Base-by-base conservation (phyloP, 169 alveolate genomes). In the Plasmodium cynomolgi region DNA sequence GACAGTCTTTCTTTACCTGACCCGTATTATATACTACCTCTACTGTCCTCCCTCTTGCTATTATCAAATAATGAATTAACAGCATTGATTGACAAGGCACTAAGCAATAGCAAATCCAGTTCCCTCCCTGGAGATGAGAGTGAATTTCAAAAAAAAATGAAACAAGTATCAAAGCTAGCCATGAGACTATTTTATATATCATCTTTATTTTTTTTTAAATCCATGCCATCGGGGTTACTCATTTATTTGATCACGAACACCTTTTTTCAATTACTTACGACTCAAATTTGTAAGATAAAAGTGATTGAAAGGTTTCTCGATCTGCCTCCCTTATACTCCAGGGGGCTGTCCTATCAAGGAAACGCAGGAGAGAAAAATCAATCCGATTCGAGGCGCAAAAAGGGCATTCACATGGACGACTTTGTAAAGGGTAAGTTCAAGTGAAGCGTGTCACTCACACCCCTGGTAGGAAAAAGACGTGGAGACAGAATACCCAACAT, bases 1-100 rank as follows among this genome's bases (percentile, higher is more conserved):
- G 96, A 96, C 44, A 95, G 97, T 71, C 93, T 96, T 56, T 92
- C 96, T 4, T 92, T 96, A 37, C 97, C 97, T 13, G 97, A 96
- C 82, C 97, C 97, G 2, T 96, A 96, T 77, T 96, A 84, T 54
- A 91, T 95, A 20, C 82, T 96, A 75, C 97, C 97, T 9, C 74
- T 91, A 33, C 77, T 93, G 13, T 92, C 95, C 23, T 92, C 96
- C 37, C 34, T 93, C 54, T 83, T 96, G 41, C 83, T 96, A 95
- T 84, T 95, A 17, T 50, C 92, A 84, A 93, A 93, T 26, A 91
- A 93, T 47, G 93, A 85, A 73, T 85, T 85, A 85, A 85, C 93
- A 39, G 71, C 84, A 74, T 74, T 85, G 44, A 85, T 85, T 33
- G 93, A 85, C 81, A 85, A 85, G 62, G 58, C 58, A 15, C 23